These are phyloP conservation scores for Aspergillus pseudonomiae DNA, from an alignment of 2,329 filamentous ascomycete genomes.

Conservation along the genomic window DNA sequence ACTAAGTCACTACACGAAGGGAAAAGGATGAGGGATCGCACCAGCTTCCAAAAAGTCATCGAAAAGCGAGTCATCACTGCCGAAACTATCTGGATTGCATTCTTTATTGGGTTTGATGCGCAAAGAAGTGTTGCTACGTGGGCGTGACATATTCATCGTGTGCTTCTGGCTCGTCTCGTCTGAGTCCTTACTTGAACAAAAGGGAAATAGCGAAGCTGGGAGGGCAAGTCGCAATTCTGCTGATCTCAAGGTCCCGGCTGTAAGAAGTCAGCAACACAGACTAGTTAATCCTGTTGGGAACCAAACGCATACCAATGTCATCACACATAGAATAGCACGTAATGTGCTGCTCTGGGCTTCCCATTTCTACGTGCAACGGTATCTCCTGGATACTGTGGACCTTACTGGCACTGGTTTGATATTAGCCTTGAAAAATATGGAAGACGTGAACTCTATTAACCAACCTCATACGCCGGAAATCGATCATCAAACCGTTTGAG, in stretches of 20 bases:
- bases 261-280: slow-evolving; percentile 15
- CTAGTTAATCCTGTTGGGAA: too few relatives aligned
- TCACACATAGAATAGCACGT: slow-evolving; percentile 79
- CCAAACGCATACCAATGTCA: slow-evolving; percentile 63
- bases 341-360: slow-evolving; percentile 59
- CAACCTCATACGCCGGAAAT: slow-evolving; percentile 66
- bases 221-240: slow-evolving; percentile 57
- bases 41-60: slow-evolving; percentile 54
- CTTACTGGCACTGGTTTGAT: slow-evolving; percentile 59
- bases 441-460: neutral
- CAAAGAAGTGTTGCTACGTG: slow-evolving; percentile 23
- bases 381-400: slow-evolving; percentile 66
- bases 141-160: slow-evolving; percentile 19
- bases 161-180: slow-evolving; percentile 19
- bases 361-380: slow-evolving; percentile 61
- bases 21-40: slow-evolving; percentile 14
- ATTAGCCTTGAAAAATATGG: neutral
- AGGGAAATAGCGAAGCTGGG: slow-evolving; percentile 48
- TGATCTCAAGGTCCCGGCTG: slow-evolving; percentile 60
- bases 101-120: slow-evolving; percentile 12
- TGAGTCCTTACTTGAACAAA: slow-evolving; percentile 11
- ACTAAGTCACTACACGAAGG: neutral
- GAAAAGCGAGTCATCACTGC: slow-evolving; percentile 57
- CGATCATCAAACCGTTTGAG: slow-evolving; percentile 67
- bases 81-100: slow-evolving; percentile 52